Base-by-base conservation (phyloP, 2,329 filamentous ascomycete genomes). In the Phaeophleospora eucalypticola region DNA sequence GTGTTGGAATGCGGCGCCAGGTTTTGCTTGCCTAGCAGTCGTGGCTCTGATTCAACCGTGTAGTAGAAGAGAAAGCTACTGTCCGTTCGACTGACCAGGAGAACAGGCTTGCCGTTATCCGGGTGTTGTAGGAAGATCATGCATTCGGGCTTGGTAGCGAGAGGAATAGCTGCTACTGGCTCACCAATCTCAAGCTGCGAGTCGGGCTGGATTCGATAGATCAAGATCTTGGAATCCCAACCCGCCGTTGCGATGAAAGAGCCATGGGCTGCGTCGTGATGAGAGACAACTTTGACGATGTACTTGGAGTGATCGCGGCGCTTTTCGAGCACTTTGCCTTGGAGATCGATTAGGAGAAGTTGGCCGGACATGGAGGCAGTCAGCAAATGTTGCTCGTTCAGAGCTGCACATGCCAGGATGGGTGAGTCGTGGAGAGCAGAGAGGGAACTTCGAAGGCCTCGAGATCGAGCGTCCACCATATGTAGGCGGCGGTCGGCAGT, bases 1-100 rank as follows among this genome's bases (percentile, higher is more conserved):
- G 80, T 73, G 58, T 79, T 82, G 2, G 79, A 81, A 57, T 80
- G 74, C 1, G 80, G 80, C 7, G 80, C 78, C 2, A 83, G 70
- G 52, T 82, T 82, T 54, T 83, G 80, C 48, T 70, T 72, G 18
- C 79, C 79, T 3, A 80, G 65, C 7, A 78, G 65, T 19, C 59
- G 57, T 41, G 72, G 65, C 43, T 66, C 45, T 49, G 51, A 20
- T 61, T 57, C 32, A 59, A 72, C 49, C 2, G 63, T 59, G 58
- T 82, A 81, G 63, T 78, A 83, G 54, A 79, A 75, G 17, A 83
- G 65, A 56, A 74, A 75, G 2, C 76, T 80, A 3, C 79, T 82
- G 58, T 83, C 80, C 45, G 76, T 71, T 34, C 79, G 68, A 17
- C 77, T 76, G 19, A 79, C 61, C 14, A 83, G 57, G 2, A 83